A percentile compares a stretch with the other conserved stretches of the same genome.
Conservation (phyloP, 441 rosid genomes). For the Populus hybrid region DNA sequence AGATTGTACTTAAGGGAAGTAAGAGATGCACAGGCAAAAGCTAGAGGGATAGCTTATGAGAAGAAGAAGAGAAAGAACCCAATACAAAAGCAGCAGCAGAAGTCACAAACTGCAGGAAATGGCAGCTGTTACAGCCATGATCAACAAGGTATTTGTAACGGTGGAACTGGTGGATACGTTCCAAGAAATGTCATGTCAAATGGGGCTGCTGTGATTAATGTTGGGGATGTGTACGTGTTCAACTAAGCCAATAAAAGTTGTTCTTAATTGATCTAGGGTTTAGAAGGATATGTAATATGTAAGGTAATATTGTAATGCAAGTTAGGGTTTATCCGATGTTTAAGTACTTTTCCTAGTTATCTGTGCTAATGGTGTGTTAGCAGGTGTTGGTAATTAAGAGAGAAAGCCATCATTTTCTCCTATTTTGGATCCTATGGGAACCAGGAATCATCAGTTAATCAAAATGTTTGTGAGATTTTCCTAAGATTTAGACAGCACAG, state of each 20-base stretch:
- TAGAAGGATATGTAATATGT: neutral
- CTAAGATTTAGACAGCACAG: too few relatives aligned
- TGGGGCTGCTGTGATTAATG: slow-evolving; percentile 8
- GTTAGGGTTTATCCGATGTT: slow-evolving; percentile 9
- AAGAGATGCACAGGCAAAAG: slow-evolving; percentile 33
- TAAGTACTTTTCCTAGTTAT: neutral
- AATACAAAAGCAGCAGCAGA: slow-evolving; percentile 1
- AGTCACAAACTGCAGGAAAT: neutral
- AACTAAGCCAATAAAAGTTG: slow-evolving; percentile 2
- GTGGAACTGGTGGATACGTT: slow-evolving; percentile 1
- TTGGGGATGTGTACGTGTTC: slow-evolving; percentile 14
- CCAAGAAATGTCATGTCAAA: neutral
- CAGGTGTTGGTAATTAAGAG: neutral
- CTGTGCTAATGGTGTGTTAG: neutral
- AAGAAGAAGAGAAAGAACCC: slow-evolving; percentile 30
- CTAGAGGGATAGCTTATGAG: slow-evolving; percentile 35
- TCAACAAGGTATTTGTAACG: neutral
- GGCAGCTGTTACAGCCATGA: neutral
- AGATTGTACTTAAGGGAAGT: slow-evolving; percentile 30
- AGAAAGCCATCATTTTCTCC: neutral
- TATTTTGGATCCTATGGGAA: neutral
- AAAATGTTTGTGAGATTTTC: too few relatives aligned
- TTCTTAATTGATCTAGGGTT: neutral
- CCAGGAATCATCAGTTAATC: neutral
- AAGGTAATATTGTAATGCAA: neutral